Percentiles rank a stretch among this genome's conserved stretches.
phyloP scores from a whole-genome alignment of 208 protist genomes.

The Trypanosoma rangeli region DNA sequence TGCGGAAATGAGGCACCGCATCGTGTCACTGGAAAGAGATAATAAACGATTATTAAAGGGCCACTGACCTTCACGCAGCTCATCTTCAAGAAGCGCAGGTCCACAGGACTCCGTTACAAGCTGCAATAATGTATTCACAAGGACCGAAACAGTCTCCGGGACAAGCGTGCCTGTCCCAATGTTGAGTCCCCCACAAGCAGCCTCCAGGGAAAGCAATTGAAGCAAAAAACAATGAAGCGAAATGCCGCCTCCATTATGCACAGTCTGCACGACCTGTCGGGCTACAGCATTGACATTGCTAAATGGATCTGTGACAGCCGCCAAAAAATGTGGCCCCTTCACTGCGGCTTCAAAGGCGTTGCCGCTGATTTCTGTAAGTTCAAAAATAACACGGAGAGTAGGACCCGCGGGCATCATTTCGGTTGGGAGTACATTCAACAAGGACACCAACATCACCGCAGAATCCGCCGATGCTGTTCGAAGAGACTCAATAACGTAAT shows the following conservation, averaged over 20 bases:
- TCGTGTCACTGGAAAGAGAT: constrained; percentile 8
- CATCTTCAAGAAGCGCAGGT: background rate
- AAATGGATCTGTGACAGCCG: constrained; percentile 6
- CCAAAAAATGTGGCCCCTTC: constrained; percentile 25
- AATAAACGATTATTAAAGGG: constrained; percentile 17
- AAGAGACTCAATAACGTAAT: constrained; percentile 50
- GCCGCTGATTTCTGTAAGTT: constrained; percentile 6
- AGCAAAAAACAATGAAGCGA: constrained; percentile 32
- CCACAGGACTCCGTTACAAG: constrained; percentile 13
- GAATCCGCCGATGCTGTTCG: constrained; percentile 17
- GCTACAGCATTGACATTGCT: constrained; percentile 28
- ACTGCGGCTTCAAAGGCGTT: constrained; percentile 28
- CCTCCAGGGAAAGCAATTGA: constrained; percentile 20
- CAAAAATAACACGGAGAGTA: constrained; percentile 26
- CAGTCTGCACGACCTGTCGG: constrained; percentile 18
- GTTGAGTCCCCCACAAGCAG: constrained; percentile 10
- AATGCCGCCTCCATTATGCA: constrained; percentile 2
- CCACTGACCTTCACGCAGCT: background rate
- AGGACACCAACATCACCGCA: constrained; percentile 29
- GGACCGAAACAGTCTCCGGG: constrained; percentile 14
- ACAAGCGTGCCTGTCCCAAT: background rate
- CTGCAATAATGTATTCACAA: constrained; percentile 19
- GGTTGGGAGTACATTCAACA: constrained; percentile 25
- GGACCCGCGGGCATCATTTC: constrained; percentile 21
- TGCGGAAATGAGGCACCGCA: constrained; percentile 2